phyloP scores from a whole-genome alignment of 192 early-diverging fungal species.

The Coemansia sp. region DNA sequence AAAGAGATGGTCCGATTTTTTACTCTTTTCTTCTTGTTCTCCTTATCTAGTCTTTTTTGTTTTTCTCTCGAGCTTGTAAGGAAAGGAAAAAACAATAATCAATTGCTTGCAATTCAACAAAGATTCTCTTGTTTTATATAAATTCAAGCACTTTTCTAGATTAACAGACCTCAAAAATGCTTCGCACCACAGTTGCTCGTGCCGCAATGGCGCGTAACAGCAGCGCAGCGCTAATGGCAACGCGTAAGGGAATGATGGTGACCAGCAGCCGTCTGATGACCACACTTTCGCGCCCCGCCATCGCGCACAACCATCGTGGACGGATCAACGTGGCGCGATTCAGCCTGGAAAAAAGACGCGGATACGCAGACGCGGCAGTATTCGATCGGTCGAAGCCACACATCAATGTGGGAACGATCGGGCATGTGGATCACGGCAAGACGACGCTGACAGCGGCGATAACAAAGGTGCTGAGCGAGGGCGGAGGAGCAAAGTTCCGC shows the following conservation, averaged over 20 bases:
- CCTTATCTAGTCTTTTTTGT: no score
- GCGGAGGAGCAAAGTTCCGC: constrained; percentile 85
- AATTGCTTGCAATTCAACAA: no score
- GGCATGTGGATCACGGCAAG: constrained; percentile 99
- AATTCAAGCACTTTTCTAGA: not conserved
- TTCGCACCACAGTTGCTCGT: constrained; percentile 42
- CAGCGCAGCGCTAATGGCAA: constrained; percentile 2
- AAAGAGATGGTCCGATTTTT: no score
- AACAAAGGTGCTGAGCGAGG: constrained; percentile 86
- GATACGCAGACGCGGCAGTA: constrained; percentile 60
- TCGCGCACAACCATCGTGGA: constrained; percentile 25
- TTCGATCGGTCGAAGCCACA: constrained; percentile 91
- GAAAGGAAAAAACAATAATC: no score
- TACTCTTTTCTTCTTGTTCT: no score
- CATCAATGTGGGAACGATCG: constrained; percentile 98
- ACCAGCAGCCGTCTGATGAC: constrained; percentile 31
- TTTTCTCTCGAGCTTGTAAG: no score
- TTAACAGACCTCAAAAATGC: constrained; percentile 22
- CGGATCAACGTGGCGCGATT: not conserved
- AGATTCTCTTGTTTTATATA: not conserved
- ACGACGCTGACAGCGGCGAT: constrained; percentile 98
- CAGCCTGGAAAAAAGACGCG: constrained; percentile 15
- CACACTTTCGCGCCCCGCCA: constrained; percentile 29
- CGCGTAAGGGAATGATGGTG: constrained; percentile 5
- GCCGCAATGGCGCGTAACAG: constrained; percentile 12